Evolutionary conservation across 129 eudicot species (phyloP).

Genomic region (Arctium minus): DNA sequence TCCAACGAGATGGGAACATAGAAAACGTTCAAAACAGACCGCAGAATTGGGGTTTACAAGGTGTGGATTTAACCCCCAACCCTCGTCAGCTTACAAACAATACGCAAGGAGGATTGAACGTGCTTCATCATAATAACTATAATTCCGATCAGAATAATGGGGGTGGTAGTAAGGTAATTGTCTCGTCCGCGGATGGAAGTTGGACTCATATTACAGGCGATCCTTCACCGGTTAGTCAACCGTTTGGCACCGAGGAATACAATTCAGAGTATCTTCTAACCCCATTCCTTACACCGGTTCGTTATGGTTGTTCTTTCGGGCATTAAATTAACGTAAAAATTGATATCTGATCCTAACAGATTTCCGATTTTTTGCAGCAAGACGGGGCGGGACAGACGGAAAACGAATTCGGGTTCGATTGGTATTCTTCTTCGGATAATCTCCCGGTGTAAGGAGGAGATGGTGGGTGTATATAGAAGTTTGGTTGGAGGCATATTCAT

Average conservation of each 20-base stretch:
- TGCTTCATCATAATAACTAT: slow-evolving; percentile 41
- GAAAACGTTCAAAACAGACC: slow-evolving; percentile 46
- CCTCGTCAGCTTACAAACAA: slow-evolving; percentile 26
- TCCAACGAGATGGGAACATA: slow-evolving; percentile 31
- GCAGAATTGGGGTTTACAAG: slow-evolving; percentile 54
- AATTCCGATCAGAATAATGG: slow-evolving; percentile 25
- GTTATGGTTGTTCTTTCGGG: background rate
- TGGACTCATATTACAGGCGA: slow-evolving; percentile 30
- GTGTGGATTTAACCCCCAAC: slow-evolving; percentile 34
- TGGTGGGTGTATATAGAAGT: slow-evolving; percentile 30
- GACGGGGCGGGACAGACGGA: slow-evolving; percentile 47
- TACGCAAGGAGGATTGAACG: slow-evolving; percentile 34
- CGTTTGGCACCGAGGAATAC: slow-evolving; percentile 25
- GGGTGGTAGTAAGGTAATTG: slow-evolving; percentile 32
- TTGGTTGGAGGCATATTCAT: background rate
- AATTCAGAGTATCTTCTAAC: slow-evolving; percentile 67
- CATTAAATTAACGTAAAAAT: background rate
- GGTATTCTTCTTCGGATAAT: slow-evolving; percentile 60
- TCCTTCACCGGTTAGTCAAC: slow-evolving; percentile 39
- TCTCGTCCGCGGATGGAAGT: slow-evolving; percentile 32
- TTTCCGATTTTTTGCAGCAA: slow-evolving; percentile 38
- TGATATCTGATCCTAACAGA: background rate
- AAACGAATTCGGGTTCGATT: slow-evolving; percentile 50
- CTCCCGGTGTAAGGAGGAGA: slow-evolving; percentile 44
- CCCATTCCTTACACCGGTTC: slow-evolving; percentile 66